Conservation (phyloP, 371 early-diverging fungal genomes). For the Modicella reniformis region DNA sequence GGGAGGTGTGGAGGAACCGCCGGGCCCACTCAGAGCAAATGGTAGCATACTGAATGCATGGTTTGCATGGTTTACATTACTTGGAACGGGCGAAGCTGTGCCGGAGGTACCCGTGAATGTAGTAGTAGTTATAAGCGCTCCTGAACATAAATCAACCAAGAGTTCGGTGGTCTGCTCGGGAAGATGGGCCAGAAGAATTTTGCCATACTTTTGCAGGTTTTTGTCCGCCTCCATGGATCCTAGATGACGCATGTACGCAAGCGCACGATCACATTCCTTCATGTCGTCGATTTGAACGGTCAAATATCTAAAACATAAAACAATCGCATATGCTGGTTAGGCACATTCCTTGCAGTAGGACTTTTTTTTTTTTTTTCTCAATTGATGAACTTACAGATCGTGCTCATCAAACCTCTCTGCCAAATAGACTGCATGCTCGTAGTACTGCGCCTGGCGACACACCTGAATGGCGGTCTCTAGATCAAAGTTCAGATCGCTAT, state of each 20-base stretch:
- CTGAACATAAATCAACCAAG: constrained; percentile 79
- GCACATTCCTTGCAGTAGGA: not conserved
- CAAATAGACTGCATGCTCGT: constrained; percentile 86
- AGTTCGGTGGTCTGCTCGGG: constrained; percentile 85
- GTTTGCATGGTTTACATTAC: constrained; percentile 21
- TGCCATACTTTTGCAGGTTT: constrained; percentile 81
- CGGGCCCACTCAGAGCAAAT: constrained; percentile 44
- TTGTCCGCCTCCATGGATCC: constrained; percentile 67
- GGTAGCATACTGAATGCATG: constrained; percentile 57
- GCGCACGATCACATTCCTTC: constrained; percentile 76
- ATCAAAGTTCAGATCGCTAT: constrained; percentile 82
- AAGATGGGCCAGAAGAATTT: constrained; percentile 74
- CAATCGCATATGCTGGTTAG: not conserved
- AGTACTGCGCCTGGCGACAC: constrained; percentile 90
- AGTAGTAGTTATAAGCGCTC: constrained; percentile 39
- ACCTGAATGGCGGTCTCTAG: constrained; percentile 93
- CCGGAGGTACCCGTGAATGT: constrained; percentile 20
- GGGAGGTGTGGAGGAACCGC: constrained; percentile 22
- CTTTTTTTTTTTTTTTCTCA: not conserved
- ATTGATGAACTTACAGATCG: constrained; percentile 80
- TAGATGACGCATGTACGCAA: constrained; percentile 74
- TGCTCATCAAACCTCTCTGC: constrained; percentile 84
- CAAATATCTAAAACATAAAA: constrained; percentile 61
- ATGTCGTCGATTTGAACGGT: constrained; percentile 88
- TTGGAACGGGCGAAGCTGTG: constrained; percentile 14